Percentiles rank a stretch among this genome's conserved stretches.
Conservation (phyloP, 305 asterid species). For the Rubia peregrina region DNA sequence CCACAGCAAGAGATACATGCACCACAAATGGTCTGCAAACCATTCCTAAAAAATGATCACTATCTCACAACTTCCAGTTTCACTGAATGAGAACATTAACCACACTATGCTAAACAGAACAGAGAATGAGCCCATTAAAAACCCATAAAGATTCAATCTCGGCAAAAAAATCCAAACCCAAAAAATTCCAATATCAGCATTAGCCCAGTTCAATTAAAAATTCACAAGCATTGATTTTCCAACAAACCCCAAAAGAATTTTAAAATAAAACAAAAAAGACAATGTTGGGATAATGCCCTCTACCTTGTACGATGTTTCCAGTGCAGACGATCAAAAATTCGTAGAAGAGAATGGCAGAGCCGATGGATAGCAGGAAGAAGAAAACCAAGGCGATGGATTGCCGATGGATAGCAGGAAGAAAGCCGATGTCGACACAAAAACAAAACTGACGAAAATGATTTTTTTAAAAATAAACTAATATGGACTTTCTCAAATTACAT, state of each 20-base stretch:
- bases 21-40: background rate
- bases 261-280: background rate
- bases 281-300: conserved; percentile 29
- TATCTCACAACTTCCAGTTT: background rate
- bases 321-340: conserved; percentile 46
- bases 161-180: background rate
- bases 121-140: too few relatives aligned
- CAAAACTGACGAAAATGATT: too few relatives aligned
- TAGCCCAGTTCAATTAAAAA: conserved; percentile 5
- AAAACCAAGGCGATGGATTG: too few relatives aligned
- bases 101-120: background rate
- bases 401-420: too few relatives aligned
- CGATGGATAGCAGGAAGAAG: too few relatives aligned
- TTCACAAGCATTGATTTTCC: conserved; percentile 5
- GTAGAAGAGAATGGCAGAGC: conserved; percentile 5
- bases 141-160: conserved; percentile 3
- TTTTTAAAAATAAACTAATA: too few relatives aligned
- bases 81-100: background rate
- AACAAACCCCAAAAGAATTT: background rate
- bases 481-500: too few relatives aligned
- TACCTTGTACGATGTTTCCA: conserved; percentile 26
- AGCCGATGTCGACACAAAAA: too few relatives aligned
- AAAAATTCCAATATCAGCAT: background rate
- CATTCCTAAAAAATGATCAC: background rate
- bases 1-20: too few relatives aligned